Evolutionary conservation across 257 asterid species (phyloP).

Genomic region (Plantago ovata): DNA sequence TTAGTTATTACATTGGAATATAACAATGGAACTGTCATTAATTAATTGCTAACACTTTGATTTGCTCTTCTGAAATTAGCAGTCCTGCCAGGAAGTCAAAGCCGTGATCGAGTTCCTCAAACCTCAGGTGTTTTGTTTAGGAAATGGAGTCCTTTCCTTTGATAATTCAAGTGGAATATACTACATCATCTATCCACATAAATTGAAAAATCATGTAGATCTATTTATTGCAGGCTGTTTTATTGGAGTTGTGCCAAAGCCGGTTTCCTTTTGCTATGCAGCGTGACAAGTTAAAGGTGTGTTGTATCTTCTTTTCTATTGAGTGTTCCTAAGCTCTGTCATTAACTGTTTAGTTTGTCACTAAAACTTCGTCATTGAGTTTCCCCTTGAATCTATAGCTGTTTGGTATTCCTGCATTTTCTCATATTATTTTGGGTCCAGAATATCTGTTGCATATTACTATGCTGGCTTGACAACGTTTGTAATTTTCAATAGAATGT

Average conservation of each 20-base stretch:
- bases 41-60: not conserved
- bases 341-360: not conserved
- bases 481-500: too few relatives aligned
- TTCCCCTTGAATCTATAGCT: too few relatives aligned
- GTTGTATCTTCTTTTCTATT: slow-evolving; percentile 15
- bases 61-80: slow-evolving; percentile 40
- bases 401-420: too few relatives aligned
- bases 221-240: slow-evolving; percentile 67
- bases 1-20: not conserved
- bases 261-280: slow-evolving; percentile 68
- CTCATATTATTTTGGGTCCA: too few relatives aligned
- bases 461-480: too few relatives aligned
- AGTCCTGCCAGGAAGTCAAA: slow-evolving; percentile 83
- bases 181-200: too few relatives aligned
- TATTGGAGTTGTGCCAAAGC: slow-evolving; percentile 79
- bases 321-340: slow-evolving; percentile 6
- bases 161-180: too few relatives aligned
- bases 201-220: too few relatives aligned
- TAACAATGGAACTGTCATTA: not conserved
- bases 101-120: slow-evolving; percentile 73
- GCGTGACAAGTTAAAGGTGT: slow-evolving; percentile 69
- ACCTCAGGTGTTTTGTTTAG: slow-evolving; percentile 91
- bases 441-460: too few relatives aligned
- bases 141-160: too few relatives aligned
- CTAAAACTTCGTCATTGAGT: too few relatives aligned